Base-by-base conservation (phyloP, 345 rosid genomes). In the Xanthoceras sorbifolium region DNA sequence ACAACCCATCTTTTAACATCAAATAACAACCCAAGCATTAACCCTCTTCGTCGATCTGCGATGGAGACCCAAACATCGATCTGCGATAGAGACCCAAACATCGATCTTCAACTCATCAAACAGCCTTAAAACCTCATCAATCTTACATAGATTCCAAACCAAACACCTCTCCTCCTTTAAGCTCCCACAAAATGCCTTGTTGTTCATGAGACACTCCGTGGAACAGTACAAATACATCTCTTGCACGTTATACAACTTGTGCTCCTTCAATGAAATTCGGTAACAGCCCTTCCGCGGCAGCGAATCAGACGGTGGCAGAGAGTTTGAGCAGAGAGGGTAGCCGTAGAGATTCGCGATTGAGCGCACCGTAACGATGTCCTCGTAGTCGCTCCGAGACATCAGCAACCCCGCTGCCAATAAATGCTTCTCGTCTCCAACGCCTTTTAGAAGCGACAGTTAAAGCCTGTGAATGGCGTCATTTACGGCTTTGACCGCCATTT, bases 361-460 rank as follows among this genome's bases (percentile, higher is more conserved):
- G 34, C 99, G 85, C 80, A 93, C 99, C 11, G 78, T 77, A 54
- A 89, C 94, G 3, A 93, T 90, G 68, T 93, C 97, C 44, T 86
- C 84, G 80, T 93, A 93, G 79, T 93, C 98, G 57, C 69, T 74
- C 8, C 89, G 75, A 1, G 97, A 93, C 61, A 95, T 83, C 64
- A 93, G 55, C 0, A 86, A 83, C 1, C 91, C 90, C 31, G 92
- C 88, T 38, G 92, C 89, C 55, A 88, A 77, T 32, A 95, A 84
- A 74, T 88, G 94, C 10, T 83, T 87, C 76, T 89, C 89, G 32
- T 78, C 75, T n/a, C 74, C 79, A 76, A 84, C 76, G 50, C 93
- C 93, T 1, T 91, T 94, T 1, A 93, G 91, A 23, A 95, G 88
- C 23, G 68, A 73, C 40, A 81, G 88, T 64, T 95, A 97, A 72